Base-by-base conservation (phyloP, 306 rosid species). In the Abrus precatorius region DNA sequence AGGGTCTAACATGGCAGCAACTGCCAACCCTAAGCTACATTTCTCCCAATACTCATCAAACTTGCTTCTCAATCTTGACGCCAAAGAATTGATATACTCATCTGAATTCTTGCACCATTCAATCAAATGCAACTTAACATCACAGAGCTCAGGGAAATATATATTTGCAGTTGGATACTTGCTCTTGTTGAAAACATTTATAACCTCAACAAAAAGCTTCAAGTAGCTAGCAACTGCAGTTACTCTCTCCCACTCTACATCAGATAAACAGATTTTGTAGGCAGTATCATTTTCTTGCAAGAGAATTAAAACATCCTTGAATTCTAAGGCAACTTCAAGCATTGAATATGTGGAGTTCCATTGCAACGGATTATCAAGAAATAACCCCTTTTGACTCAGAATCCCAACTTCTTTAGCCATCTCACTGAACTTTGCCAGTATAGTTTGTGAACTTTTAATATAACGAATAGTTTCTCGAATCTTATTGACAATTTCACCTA, bases 11-110 rank as follows among this genome's bases (percentile, higher is more conserved):
- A 96, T 89, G 68, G 97, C 93, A 61, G 97, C 94, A 84, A 93
- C 98, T 20, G 97, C 98, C 86, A 96, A 88, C 78, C 93, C 89
- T 85, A 91, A 86, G 86, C 97, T 88, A 54, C 97, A 96, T 80
- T 85, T 90, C 63, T 87, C 93, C 99, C 99, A 96, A 78, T 93
- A 96, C 77, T 93, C 93, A 76, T 96, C 99, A 82, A 96, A 96
- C 88, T 86, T 91, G 81, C 81, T 86, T 72, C 90, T 91, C 98
- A 96, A 81, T 90, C 82, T 92, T 57, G 76, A 72, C 0, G 91
- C 97, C 92, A 93, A 84, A 56, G 93, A 77, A 81, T 87, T 87
- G 77, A 90, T 74, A 76, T 14, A 86, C 57, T 87, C 91, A 72
- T 96, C 99, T 3, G 93, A 82, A 85, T 86, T 91, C 91, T 93